Evolutionary conservation across 2,329 filamentous ascomycete genomes (phyloP), one percentile per base, ranked within the genome.

Genomic region (Ophiostoma sp.): DNA sequence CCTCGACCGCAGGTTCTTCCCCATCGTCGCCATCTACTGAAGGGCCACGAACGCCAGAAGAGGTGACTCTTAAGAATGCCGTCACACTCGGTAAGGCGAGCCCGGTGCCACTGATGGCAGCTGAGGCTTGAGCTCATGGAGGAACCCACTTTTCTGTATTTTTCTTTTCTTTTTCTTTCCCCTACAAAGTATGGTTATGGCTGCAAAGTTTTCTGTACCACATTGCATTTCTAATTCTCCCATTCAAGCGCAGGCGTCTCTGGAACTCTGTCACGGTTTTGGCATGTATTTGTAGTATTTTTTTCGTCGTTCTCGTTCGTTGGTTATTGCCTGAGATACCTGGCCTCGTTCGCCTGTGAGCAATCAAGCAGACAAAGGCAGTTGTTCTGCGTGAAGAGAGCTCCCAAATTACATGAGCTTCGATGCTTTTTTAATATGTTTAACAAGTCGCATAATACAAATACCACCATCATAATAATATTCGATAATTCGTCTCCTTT

Each of bases 161-260:
- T 52, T n/a, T 52, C 45, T 22, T 48, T 8, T 33, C n/a, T 5
- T 70, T 69, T 55, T 52, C 55, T 15, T 55, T 52, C 19, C 50
- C 15, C 42, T 48, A 19, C 42, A 17, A 15, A 48, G 19, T 48
- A 48, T 48, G 15, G 17, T 19, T 36, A 33, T 48, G 36, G n/a
- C 19, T 25, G 42, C 28, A 66, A 6, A 66, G 4, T 39, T 55
- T 66, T 72, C n/a, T 66, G 36, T 17, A 25, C 28, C 25, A 15
- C 57, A 66, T 28, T 36, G 42, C 70, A 66, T 72, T 28, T 8
- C 11, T 68, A 19, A 19, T 39, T n/a, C n/a, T 31, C n/a, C 36
- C 57, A n/a, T 22, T 11, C 61, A 45, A 72, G 70, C 70, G 57
- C 48, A 31, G 70, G 70, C 57, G 70, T 72, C 57, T 71, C 9